phyloP scores from a whole-genome alignment of 2,329 filamentous ascomycete genomes.

The Alternaria angustiovoidea region DNA sequence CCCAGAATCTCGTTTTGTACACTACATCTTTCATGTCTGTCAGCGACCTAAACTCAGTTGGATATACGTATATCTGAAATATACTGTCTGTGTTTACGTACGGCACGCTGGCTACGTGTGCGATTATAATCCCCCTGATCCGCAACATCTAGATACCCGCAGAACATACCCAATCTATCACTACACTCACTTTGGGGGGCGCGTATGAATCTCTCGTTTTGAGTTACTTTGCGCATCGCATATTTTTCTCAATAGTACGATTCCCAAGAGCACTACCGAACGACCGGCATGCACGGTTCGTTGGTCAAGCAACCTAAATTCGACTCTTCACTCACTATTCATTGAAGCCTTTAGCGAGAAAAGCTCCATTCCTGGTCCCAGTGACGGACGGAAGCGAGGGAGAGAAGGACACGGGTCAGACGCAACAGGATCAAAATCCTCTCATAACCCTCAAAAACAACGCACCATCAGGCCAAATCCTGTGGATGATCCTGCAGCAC shows the following conservation, averaged over 20 bases:
- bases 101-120: background rate
- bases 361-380: background rate
- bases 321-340: background rate
- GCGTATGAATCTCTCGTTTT: background rate
- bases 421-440: background rate
- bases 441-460: background rate
- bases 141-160: background rate
- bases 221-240: background rate
- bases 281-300: background rate
- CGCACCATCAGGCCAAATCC: background rate
- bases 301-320: background rate
- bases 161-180: background rate
- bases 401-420: background rate
- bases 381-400: background rate
- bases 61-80: background rate
- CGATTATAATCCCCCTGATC: background rate
- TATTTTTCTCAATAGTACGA: background rate
- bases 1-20: background rate
- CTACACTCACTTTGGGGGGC: background rate
- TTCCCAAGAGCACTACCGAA: background rate
- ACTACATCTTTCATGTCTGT: background rate
- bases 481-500: background rate
- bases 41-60: too few species aligned
- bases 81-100: background rate
- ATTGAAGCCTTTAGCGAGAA: background rate